Evolutionary conservation across 352 stramenopile species (phyloP).

Genomic region (Phytopythium aichiense): DNA sequence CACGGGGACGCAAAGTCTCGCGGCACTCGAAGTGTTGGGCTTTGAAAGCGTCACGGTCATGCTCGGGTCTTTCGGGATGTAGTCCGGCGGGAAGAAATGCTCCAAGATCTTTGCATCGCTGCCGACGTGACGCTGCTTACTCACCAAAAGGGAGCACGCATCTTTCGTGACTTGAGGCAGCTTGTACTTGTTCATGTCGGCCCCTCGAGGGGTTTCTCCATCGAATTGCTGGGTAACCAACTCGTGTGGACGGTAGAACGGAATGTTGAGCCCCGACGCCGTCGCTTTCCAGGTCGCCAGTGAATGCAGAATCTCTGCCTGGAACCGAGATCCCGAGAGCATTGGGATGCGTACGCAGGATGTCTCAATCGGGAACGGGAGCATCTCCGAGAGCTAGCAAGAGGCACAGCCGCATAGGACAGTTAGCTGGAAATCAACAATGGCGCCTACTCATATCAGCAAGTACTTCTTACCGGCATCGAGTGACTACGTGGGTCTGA

Average conservation of each 20-base stretch:
- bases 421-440: neutral
- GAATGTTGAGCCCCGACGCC: slow-evolving; percentile 33
- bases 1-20: slow-evolving; percentile 40
- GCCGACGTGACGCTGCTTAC: slow-evolving; percentile 15
- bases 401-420: slow-evolving; percentile 1
- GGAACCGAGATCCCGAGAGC: slow-evolving; percentile 55
- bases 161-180: slow-evolving; percentile 13
- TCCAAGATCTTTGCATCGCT: slow-evolving; percentile 18
- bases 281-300: slow-evolving; percentile 56
- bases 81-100: slow-evolving; percentile 45
- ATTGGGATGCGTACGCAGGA: slow-evolving; percentile 45
- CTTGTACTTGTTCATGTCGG: slow-evolving; percentile 11
- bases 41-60: slow-evolving; percentile 33
- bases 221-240: slow-evolving; percentile 26
- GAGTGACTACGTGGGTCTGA: slow-evolving; percentile 11
- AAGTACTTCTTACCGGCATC: slow-evolving; percentile 18
- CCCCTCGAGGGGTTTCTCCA: slow-evolving; percentile 35
- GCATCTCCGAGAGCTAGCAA: slow-evolving; percentile 24
- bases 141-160: slow-evolving; percentile 21
- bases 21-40: slow-evolving; percentile 19
- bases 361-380: slow-evolving; percentile 31
- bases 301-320: slow-evolving; percentile 54
- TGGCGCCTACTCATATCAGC: neutral
- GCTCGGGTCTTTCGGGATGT: slow-evolving; percentile 53
- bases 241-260: slow-evolving; percentile 52